These are phyloP conservation scores for Boletus rubropictus DNA, from an alignment of 768 basidiomycete species.

Conservation along the genomic window DNA sequence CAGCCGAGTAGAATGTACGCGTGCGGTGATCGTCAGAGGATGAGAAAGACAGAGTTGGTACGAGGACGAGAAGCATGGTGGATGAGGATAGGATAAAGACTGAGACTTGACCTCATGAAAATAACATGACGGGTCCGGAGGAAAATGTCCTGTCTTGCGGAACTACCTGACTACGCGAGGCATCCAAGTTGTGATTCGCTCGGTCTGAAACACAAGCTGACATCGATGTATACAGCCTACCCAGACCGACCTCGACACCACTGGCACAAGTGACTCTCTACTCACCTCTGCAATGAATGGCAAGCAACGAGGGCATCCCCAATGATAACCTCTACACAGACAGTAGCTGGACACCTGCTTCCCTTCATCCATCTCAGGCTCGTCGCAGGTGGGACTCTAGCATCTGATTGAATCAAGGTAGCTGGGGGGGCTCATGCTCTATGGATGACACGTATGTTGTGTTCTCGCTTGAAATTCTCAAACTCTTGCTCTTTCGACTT, in stretches of 20 bases:
- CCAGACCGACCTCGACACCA: conserved; percentile 6
- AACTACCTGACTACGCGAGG: too few relatives aligned
- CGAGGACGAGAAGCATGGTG: neutral
- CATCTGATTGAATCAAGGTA: neutral
- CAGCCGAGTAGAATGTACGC: conserved; percentile 3
- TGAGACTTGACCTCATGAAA: neutral
- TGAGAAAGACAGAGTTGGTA: conserved; percentile 3
- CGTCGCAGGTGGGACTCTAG: neutral
- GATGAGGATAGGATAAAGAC: neutral
- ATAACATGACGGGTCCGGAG: neutral
- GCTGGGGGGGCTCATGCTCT: conserved; percentile 21
- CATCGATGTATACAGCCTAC: neutral
- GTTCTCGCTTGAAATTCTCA: conserved; percentile 71
- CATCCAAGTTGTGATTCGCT: neutral
- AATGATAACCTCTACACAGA: neutral
- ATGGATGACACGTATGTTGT: conserved; percentile 61
- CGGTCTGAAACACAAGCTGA: neutral
- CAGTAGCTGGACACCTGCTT: neutral
- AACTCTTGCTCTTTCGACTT: conserved; percentile 83
- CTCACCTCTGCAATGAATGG: neutral
- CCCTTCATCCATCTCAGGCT: neutral
- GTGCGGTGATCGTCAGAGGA: conserved; percentile 1
- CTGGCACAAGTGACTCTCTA: conserved; percentile 1
- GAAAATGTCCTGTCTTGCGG: too few relatives aligned
- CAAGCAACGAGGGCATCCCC: neutral